Percentiles rank a stretch among this genome's conserved stretches.
Evolutionary conservation across 768 basidiomycete species (phyloP).

Genomic region (Xerocomus brunneocitrinus): DNA sequence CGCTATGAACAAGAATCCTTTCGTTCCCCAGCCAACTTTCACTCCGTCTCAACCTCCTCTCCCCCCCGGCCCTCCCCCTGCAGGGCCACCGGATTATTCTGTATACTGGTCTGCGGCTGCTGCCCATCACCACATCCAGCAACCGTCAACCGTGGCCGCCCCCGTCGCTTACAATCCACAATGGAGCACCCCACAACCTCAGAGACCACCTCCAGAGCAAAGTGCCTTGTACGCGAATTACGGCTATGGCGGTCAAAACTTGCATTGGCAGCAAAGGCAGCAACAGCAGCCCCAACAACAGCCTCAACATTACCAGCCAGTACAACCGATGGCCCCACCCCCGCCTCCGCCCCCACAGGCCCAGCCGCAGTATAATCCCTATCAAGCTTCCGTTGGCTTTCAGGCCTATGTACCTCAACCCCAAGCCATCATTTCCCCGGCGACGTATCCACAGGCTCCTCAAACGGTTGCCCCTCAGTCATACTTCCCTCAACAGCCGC

Average conservation of each 20-base stretch:
- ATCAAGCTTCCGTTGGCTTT: conserved; percentile 65
- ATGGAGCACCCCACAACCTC: conserved; percentile 60
- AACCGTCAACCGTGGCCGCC: conserved; percentile 33
- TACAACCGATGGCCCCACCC: conserved; percentile 48
- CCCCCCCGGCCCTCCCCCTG: conserved; percentile 75
- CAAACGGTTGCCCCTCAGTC: conserved; percentile 38
- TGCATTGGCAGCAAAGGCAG: conserved; percentile 63
- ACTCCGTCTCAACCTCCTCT: conserved; percentile 71
- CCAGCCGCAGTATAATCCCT: conserved; percentile 67
- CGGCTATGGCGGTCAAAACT: conserved; percentile 72
- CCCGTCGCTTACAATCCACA: conserved; percentile 56
- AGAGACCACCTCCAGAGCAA: conserved; percentile 71
- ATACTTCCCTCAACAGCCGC: conserved; percentile 36
- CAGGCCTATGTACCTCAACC: conserved; percentile 65
- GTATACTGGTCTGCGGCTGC: conserved; percentile 71
- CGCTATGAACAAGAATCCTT: conserved; percentile 82
- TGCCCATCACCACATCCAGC: conserved; percentile 40
- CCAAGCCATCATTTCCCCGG: conserved; percentile 48
- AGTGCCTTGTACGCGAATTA: conserved; percentile 88
- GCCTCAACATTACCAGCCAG: conserved; percentile 45
- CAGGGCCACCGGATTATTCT: conserved; percentile 71
- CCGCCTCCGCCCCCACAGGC: conserved; percentile 49
- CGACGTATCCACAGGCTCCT: conserved; percentile 42
- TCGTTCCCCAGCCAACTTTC: conserved; percentile 64
- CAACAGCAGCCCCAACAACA: conserved; percentile 51